These are phyloP conservation scores for Acaromyces ingoldii DNA, from an alignment of 1,284 basidiomycete species.

Conservation along the genomic window DNA sequence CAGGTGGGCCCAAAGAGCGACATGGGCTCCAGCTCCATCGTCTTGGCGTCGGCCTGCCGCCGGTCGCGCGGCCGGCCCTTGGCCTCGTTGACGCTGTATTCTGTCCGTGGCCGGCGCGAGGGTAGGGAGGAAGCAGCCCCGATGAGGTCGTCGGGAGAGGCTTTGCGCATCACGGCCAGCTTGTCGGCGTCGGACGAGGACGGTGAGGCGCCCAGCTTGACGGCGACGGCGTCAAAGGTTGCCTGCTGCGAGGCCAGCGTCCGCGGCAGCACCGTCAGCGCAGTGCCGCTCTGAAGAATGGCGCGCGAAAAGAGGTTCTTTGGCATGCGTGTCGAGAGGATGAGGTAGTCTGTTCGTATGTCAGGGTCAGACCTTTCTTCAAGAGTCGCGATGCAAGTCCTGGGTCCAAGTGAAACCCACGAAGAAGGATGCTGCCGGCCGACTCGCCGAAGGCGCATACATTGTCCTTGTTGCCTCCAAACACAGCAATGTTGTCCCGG, in stretches of 20 bases:
- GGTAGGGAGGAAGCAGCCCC: slow-evolving; percentile 12
- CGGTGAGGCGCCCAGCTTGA: slow-evolving; percentile 6
- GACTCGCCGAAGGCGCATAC: slow-evolving; percentile 42
- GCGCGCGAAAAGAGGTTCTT: slow-evolving; percentile 23
- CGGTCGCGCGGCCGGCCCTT: background rate
- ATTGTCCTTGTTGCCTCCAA: slow-evolving; percentile 64
- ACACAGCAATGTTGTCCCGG: slow-evolving; percentile 61
- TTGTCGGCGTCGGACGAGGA: slow-evolving; percentile 13
- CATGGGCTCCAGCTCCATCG: background rate
- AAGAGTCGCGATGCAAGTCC: too few relatives aligned
- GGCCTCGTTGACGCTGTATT: background rate
- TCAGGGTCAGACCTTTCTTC: too few relatives aligned
- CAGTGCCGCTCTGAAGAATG: slow-evolving; percentile 23
- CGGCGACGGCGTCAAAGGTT: slow-evolving; percentile 16
- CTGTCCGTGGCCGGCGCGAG: slow-evolving; percentile 19
- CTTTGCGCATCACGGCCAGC: background rate
- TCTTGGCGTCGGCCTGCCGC: background rate
- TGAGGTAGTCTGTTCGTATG: slow-evolving; percentile 29
- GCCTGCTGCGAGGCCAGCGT: slow-evolving; percentile 24
- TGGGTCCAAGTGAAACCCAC: too few relatives aligned
- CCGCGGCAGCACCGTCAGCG: slow-evolving; percentile 18
- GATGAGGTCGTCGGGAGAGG: slow-evolving; percentile 18
- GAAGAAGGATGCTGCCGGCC: slow-evolving; percentile 34
- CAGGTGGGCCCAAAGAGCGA: slow-evolving; percentile 20
- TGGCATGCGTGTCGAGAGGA: slow-evolving; percentile 15